These are phyloP conservation scores for Solanum medicagineum DNA, from an alignment of 257 asterid species.

Conservation along the genomic window DNA sequence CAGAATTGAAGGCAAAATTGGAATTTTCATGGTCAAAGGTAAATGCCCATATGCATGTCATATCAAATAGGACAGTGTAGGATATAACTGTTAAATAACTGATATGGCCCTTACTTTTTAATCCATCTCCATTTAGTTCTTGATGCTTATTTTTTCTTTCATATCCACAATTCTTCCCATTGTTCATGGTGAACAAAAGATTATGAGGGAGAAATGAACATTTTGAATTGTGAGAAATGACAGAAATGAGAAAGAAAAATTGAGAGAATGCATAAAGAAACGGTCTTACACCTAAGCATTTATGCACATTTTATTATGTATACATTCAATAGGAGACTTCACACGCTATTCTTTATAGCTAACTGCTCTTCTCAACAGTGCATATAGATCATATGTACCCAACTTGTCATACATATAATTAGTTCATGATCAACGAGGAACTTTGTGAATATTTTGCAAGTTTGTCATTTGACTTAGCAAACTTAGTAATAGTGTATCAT, in stretches of 20 bases:
- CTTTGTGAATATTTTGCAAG: not conserved
- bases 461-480: not conserved
- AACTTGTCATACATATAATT: not conserved
- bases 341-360: not conserved
- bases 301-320: not conserved
- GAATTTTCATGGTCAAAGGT: constrained; percentile 50
- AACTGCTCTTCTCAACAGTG: not conserved
- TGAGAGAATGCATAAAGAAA: not conserved
- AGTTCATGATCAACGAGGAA: not conserved
- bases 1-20: constrained; percentile 36
- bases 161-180: not conserved
- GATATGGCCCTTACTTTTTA: not conserved
- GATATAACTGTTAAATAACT: not conserved
- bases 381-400: not conserved
- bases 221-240: not conserved
- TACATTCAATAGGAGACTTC: not conserved
- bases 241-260: not conserved
- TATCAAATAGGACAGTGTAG: not conserved
- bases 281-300: not conserved
- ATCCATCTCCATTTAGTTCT: not conserved
- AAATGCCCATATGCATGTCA: not conserved
- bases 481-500: not conserved
- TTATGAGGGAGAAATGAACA: not conserved
- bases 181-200: not conserved
- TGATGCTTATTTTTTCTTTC: not conserved